Conservation (phyloP, 2,329 filamentous ascomycete genomes). For the Zymoseptoria pseudotritici region DNA sequence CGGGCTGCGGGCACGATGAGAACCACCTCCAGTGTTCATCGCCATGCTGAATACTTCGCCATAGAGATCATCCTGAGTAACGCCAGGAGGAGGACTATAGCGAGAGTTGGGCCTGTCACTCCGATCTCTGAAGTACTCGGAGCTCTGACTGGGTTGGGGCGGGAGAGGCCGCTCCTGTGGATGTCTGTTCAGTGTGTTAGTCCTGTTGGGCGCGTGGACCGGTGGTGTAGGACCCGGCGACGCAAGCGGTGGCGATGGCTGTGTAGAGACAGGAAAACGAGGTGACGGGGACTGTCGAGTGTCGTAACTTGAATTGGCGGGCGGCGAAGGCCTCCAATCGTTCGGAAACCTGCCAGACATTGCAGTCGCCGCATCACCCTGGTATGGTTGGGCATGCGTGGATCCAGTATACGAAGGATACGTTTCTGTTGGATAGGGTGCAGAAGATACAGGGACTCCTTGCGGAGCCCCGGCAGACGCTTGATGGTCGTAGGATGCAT, state of each 20-base stretch:
- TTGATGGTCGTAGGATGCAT: slow-evolving; percentile 14
- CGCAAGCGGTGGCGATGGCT: slow-evolving; percentile 30
- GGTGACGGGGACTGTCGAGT: slow-evolving; percentile 23
- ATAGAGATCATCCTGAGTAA: slow-evolving; percentile 50
- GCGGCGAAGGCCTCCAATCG: slow-evolving; percentile 25
- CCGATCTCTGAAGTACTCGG: slow-evolving; percentile 32
- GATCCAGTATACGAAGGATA: slow-evolving; percentile 17
- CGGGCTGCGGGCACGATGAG: slow-evolving; percentile 23
- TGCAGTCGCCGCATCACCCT: slow-evolving; percentile 3
- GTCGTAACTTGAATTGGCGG: slow-evolving; percentile 16
- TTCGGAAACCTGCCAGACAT: slow-evolving; percentile 9
- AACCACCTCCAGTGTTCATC: slow-evolving; percentile 29
- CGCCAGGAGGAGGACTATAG: slow-evolving; percentile 6
- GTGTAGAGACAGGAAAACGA: slow-evolving; percentile 11
- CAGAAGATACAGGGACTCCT: slow-evolving; percentile 5
- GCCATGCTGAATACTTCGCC: slow-evolving; percentile 50
- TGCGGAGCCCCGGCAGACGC: slow-evolving; percentile 11
- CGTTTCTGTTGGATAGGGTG: slow-evolving; percentile 18
- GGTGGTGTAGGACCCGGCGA: slow-evolving; percentile 47
- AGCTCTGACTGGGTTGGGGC: slow-evolving; percentile 40
- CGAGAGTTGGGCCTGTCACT: background rate
- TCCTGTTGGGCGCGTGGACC: slow-evolving; percentile 33
- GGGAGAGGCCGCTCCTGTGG: slow-evolving; percentile 53
- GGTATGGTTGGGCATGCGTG: slow-evolving; percentile 9
- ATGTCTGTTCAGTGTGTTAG: slow-evolving; percentile 48